Conservation (phyloP, 495 filamentous ascomycete species). For the Neurospora terricola region DNA sequence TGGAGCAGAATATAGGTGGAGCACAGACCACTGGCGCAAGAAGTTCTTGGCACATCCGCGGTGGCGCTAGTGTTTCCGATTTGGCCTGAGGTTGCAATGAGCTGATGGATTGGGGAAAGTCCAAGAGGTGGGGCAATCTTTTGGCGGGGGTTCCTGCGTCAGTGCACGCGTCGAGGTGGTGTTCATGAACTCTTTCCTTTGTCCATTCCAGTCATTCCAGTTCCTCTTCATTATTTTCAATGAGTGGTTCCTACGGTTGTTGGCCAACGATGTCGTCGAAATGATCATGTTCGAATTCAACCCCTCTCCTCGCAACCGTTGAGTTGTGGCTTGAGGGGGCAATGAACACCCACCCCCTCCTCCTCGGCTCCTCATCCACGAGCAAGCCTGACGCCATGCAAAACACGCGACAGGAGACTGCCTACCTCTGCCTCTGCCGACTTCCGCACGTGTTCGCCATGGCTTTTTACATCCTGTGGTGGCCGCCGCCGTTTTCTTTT, state of each 20-base stretch:
- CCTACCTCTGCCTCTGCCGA: background rate
- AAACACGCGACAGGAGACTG: background rate
- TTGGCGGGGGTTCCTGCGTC: background rate
- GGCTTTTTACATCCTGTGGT: background rate
- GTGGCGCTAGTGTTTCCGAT: constrained; percentile 24
- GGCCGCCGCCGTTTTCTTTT: background rate
- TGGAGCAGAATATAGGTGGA: background rate
- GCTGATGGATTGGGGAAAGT: background rate
- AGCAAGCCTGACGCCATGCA: background rate
- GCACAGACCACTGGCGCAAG: background rate
- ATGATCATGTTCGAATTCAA: background rate
- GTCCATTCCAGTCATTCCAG: background rate
- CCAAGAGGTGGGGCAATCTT: background rate
- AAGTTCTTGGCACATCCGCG: background rate
- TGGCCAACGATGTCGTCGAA: background rate
- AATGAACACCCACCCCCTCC: background rate
- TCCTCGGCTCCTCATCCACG: background rate
- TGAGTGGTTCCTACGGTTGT: background rate
- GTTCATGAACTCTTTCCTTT: background rate
- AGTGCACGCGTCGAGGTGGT: background rate
- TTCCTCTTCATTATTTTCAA: background rate
- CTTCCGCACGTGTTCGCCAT: background rate
- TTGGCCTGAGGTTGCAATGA: constrained; percentile 1
- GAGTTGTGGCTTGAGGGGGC: background rate
- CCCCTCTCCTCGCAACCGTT: background rate